Base-by-base conservation (phyloP, 768 basidiomycete species). In the Phaffia australis region DNA sequence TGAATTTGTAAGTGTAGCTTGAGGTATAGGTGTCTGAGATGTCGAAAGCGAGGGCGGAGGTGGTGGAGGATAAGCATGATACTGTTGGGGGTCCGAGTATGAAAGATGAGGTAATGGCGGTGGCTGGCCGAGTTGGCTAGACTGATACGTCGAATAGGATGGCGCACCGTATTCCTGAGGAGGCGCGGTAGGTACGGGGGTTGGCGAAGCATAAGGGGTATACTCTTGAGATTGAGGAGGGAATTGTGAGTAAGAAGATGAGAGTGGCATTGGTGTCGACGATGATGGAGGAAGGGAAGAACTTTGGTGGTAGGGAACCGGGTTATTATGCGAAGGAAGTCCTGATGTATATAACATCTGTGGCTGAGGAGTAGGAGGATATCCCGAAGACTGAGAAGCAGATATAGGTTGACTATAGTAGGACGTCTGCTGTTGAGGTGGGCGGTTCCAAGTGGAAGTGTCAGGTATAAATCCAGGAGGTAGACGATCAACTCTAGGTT, bases 91-190 rank as follows among this genome's bases (percentile, higher is more conserved):
- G 19, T 54, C 63, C 1, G 63, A 64, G 42, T 64, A 35, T 15
- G 63, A 32, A 47, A 56, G 63, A 25, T 64, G 63, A 21, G 23
- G 29, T 14, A 64, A 52, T 2, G 62, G 49, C 19, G 62, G 62
- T 16, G 62, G 62, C 15, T 30, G 57, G n/a, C 29, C 29, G 18
- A 6, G 23, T 8, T 58, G 29, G 19, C 32, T 30, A 21, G 42
- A 35, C 62, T 65, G 64, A 23, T 51, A 51, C 23, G 49, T 50
- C 9, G 58, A 47, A 18, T 58, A 57, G 32, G 32, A 51, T 25
- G 54, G 62, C n/a, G 48, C 54, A 2, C 15, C 35, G 35, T 64
- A 54, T 8, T 23, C 50, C 16, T 64, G 35, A 47, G 65, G 65
- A 8, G 49, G 56, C 32, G 27, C 46, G 50, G 21, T 23, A 0